Evolutionary conservation across 495 filamentous ascomycete species (phyloP).

Genomic region (Aspergillus carlsbadensis): DNA sequence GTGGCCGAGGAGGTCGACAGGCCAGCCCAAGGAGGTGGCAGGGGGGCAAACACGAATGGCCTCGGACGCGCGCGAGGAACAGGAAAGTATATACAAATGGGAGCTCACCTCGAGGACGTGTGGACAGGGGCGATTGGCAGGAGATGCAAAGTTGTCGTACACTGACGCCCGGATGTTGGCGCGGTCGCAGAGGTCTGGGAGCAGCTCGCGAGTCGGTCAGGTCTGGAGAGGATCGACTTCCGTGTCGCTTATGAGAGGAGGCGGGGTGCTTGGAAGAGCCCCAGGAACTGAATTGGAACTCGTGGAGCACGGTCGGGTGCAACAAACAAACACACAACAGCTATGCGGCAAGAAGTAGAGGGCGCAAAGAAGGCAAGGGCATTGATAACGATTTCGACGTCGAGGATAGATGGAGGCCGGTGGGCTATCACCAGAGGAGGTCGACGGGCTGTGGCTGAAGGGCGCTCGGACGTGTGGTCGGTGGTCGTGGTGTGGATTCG

Average conservation of each 20-base stretch:
- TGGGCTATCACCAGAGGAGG: slow-evolving; percentile 8
- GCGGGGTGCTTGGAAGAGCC: slow-evolving; percentile 23
- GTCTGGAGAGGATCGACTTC: slow-evolving; percentile 37
- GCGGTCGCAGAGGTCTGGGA: slow-evolving; percentile 31
- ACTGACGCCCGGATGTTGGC: slow-evolving; percentile 16
- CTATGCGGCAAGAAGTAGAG: background rate
- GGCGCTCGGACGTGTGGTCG: slow-evolving; percentile 20
- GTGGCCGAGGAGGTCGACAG: background rate
- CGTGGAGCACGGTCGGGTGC: slow-evolving; percentile 7
- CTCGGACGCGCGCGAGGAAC: slow-evolving; percentile 16
- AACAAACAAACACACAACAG: slow-evolving; percentile 1
- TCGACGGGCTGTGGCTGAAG: slow-evolving; percentile 19
- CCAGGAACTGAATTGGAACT: slow-evolving; percentile 15
- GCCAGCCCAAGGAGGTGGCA: slow-evolving; percentile 9
- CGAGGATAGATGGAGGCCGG: slow-evolving; percentile 10
- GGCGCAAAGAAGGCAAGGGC: background rate
- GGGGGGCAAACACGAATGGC: slow-evolving; percentile 14
- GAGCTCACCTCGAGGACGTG: slow-evolving; percentile 18
- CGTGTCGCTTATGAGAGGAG: slow-evolving; percentile 43
- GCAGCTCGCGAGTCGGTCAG: slow-evolving; percentile 31
- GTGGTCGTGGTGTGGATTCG: slow-evolving; percentile 14
- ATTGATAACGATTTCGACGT: slow-evolving; percentile 2
- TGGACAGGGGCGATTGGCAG: slow-evolving; percentile 14
- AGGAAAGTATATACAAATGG: slow-evolving; percentile 17
- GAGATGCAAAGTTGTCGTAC: slow-evolving; percentile 12